Percentiles rank a stretch among this genome's conserved stretches.
Evolutionary conservation across 1,284 basidiomycete species (phyloP).

Genomic region (Ustilago tritici): DNA sequence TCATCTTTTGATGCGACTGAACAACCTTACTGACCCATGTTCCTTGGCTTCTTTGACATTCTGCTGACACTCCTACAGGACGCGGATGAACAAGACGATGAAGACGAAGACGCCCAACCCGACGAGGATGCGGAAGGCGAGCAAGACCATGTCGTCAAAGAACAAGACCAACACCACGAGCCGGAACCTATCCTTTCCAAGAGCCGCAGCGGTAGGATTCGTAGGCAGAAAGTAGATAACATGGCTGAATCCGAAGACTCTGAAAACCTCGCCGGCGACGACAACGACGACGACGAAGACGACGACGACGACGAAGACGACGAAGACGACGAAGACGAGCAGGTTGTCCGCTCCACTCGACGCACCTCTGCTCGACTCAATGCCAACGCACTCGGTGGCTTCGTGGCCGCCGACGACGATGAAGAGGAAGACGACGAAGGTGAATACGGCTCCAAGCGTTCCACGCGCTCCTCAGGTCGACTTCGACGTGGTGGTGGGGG

Average conservation of each 20-base stretch:
- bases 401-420: constrained; percentile 61
- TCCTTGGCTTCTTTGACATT: too few species aligned
- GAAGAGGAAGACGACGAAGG: constrained; percentile 59
- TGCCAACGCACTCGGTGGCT: constrained; percentile 50
- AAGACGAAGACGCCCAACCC: constrained; percentile 38
- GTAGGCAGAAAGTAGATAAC: constrained; percentile 9
- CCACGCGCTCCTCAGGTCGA: constrained; percentile 35
- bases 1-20: neutral
- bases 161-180: constrained; percentile 22
- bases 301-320: constrained; percentile 46
- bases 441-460: constrained; percentile 44
- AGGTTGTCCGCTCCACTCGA: constrained; percentile 13
- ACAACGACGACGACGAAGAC: constrained; percentile 40
- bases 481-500: constrained; percentile 28
- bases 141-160: constrained; percentile 15
- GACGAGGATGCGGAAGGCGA: constrained; percentile 37
- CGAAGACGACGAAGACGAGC: constrained; percentile 43
- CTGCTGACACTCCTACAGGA: constrained; percentile 9
- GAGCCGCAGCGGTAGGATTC: constrained; percentile 52
- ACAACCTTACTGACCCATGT: constrained; percentile 16
- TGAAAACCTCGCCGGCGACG: constrained; percentile 23
- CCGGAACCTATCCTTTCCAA: constrained; percentile 25
- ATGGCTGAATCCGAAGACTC: constrained; percentile 45
- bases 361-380: constrained; percentile 23
- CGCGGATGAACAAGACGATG: constrained; percentile 34